phyloP scores from a whole-genome alignment of 371 early-diverging fungal species.

The Mucor irregularis region DNA sequence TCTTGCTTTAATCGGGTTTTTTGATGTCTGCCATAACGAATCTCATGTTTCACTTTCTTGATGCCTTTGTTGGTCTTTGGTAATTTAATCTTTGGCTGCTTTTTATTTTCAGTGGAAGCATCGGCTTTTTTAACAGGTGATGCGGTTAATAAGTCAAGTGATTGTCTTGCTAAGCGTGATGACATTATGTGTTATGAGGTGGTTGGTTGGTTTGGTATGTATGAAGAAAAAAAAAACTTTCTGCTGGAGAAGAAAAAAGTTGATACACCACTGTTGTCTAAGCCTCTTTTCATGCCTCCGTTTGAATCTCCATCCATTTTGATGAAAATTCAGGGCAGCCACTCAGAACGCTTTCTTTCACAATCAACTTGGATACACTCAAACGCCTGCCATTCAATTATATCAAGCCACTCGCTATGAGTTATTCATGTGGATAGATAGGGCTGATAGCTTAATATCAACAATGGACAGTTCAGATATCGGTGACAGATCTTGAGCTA shows the following conservation, averaged over 20 bases:
- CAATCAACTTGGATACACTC: too few species aligned
- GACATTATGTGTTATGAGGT: conserved; percentile 26
- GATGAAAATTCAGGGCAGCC: too few species aligned
- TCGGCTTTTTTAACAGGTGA: conserved; percentile 17
- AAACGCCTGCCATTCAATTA: too few species aligned
- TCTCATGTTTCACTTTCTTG: conserved; percentile 58
- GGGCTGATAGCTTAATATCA: too few species aligned
- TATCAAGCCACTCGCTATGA: too few species aligned
- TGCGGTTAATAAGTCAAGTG: conserved; percentile 29
- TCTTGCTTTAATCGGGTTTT: conserved; percentile 33
- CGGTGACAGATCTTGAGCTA: too few species aligned
- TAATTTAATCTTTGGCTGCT: conserved; percentile 23
- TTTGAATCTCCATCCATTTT: too few species aligned
- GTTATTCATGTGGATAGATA: too few species aligned
- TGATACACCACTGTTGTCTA: too few species aligned
- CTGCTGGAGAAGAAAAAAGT: not conserved
- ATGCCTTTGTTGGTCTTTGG: conserved; percentile 62
- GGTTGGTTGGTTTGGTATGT: not conserved
- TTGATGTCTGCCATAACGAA: conserved; percentile 57
- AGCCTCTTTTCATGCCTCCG: too few species aligned
- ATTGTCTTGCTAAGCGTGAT: conserved; percentile 37
- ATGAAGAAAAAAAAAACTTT: not conserved
- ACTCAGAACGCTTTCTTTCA: too few species aligned
- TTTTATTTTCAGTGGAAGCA: not conserved
- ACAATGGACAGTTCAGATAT: too few species aligned